phyloP scores from a whole-genome alignment of 2,329 filamentous ascomycete species.

The Colletotrichum echinochloae region DNA sequence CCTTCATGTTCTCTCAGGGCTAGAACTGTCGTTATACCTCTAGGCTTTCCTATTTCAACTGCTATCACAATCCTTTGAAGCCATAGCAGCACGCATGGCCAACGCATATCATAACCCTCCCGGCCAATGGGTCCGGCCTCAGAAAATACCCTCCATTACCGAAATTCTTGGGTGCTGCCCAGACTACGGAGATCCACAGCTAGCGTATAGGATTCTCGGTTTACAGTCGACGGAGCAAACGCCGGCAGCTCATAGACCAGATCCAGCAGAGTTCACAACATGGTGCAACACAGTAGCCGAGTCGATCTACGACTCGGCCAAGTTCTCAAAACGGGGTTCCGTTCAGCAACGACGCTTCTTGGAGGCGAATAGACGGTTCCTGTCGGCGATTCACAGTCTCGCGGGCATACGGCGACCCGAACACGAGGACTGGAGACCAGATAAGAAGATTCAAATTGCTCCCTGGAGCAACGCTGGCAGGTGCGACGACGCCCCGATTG shows the following conservation, averaged over 20 bases:
- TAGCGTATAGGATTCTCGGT: background rate
- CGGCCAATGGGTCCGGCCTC: background rate
- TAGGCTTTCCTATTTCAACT: background rate
- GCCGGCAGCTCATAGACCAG: background rate
- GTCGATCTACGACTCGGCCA: background rate
- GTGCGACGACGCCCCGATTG: background rate
- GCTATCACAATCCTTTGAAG: background rate
- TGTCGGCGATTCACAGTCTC: slow-evolving; percentile 19
- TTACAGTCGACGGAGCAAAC: background rate
- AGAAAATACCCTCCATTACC: background rate
- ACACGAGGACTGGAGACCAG: slow-evolving; percentile 7
- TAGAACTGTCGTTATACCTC: background rate
- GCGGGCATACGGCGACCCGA: slow-evolving; percentile 22
- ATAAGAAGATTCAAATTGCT: background rate
- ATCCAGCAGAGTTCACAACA: background rate
- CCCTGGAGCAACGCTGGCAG: background rate
- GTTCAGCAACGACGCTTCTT: slow-evolving; percentile 15
- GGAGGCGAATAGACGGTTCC: slow-evolving; percentile 24
- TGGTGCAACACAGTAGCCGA: background rate
- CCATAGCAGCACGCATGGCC: background rate
- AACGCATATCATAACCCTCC: background rate
- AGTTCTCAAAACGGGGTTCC: background rate
- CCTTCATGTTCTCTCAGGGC: background rate
- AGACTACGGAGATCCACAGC: background rate
- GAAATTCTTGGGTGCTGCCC: slow-evolving; percentile 6